Evolutionary conservation across 768 basidiomycete genomes (phyloP).

Genomic region (Leccinum incarnatum): DNA sequence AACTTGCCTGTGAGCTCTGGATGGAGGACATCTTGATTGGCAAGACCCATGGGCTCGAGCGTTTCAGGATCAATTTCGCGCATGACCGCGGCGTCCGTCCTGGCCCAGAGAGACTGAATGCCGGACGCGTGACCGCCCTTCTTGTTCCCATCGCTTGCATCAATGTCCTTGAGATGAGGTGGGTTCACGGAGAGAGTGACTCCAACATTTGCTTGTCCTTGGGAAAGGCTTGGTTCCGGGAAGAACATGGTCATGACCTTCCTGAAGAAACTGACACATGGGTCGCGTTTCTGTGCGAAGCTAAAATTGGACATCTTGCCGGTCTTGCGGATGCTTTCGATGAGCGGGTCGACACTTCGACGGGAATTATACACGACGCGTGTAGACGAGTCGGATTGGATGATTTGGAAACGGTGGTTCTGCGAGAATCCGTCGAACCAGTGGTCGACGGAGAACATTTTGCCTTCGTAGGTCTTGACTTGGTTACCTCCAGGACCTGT

Average conservation of each 20-base stretch:
- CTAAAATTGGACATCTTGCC: slow-evolving; percentile 16
- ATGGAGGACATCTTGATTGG: slow-evolving; percentile 29
- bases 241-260: slow-evolving; percentile 31
- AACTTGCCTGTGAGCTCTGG: slow-evolving; percentile 33
- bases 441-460: slow-evolving; percentile 31
- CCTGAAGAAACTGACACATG: slow-evolving; percentile 30
- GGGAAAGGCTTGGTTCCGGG: slow-evolving; percentile 8
- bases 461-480: slow-evolving; percentile 19
- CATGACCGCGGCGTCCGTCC: slow-evolving; percentile 30
- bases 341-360: slow-evolving; percentile 26
- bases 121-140: slow-evolving; percentile 25
- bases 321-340: slow-evolving; percentile 29
- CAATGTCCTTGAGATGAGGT: slow-evolving; percentile 24
- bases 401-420: slow-evolving; percentile 40
- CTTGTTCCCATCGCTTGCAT: slow-evolving; percentile 20
- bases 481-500: slow-evolving; percentile 38
- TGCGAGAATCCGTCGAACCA: slow-evolving; percentile 44
- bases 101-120: slow-evolving; percentile 30
- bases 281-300: slow-evolving; percentile 34
- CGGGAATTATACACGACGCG: slow-evolving; percentile 37
- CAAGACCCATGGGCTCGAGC: slow-evolving; percentile 35
- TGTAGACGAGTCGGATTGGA: slow-evolving; percentile 18
- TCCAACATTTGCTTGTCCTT: slow-evolving; percentile 21
- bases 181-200: slow-evolving; percentile 33
- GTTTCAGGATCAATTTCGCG: slow-evolving; percentile 37